Percentiles rank a stretch among this genome's conserved stretches.
phyloP scores from a whole-genome alignment of 129 eudicot genomes.

The Solidago caesia region DNA sequence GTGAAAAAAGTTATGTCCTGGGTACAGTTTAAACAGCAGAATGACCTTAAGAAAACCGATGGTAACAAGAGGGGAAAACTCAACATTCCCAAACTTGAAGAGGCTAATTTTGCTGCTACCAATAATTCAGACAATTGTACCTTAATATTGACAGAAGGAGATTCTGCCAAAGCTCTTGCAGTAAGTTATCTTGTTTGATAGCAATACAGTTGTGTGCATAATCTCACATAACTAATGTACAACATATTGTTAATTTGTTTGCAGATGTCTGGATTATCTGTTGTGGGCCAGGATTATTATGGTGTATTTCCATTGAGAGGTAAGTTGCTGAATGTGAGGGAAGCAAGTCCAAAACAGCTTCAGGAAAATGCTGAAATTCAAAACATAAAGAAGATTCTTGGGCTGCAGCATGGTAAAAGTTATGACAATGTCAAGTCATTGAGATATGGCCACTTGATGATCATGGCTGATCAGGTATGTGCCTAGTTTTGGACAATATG shows the following conservation, averaged over 20 bases:
- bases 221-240: not conserved
- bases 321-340: slow-evolving; percentile 92
- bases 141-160: slow-evolving; percentile 97
- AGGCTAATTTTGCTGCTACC: slow-evolving; percentile 81
- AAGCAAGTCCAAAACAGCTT: slow-evolving; percentile 78
- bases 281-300: slow-evolving; percentile 75
- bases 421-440: slow-evolving; percentile 68
- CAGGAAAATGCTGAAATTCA: slow-evolving; percentile 81
- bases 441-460: slow-evolving; percentile 94
- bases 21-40: slow-evolving; percentile 66
- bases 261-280: slow-evolving; percentile 83
- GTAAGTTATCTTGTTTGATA: slow-evolving; percentile 40
- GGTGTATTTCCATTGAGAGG: slow-evolving; percentile 96
- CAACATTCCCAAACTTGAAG: slow-evolving; percentile 65
- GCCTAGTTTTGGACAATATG: not conserved
- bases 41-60: slow-evolving; percentile 93
- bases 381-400: slow-evolving; percentile 74
- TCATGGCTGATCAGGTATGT: slow-evolving; percentile 96
- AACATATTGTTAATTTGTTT: not conserved
- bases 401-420: slow-evolving; percentile 68
- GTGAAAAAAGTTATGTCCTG: slow-evolving; percentile 60
- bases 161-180: slow-evolving; percentile 94
- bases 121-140: slow-evolving; percentile 65
- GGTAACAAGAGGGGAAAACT: slow-evolving; percentile 63
- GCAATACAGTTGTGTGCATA: not conserved